Evolutionary conservation across 768 basidiomycete species (phyloP).

Genomic region (Dioszegia hungarica): DNA sequence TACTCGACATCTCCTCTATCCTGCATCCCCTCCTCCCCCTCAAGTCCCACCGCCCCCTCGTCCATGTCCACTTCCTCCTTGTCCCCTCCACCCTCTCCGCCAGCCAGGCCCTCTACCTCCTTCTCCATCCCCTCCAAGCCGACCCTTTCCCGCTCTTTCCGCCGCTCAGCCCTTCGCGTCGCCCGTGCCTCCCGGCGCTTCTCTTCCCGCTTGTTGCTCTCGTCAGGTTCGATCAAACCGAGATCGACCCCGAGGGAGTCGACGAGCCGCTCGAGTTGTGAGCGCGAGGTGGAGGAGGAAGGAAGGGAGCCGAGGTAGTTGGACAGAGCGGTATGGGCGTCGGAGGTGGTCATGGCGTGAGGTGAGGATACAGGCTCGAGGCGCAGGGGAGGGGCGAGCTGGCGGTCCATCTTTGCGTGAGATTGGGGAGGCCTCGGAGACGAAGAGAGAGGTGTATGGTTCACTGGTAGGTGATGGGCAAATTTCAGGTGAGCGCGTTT

Average conservation of each 20-base stretch:
- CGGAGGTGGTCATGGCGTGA: conserved; percentile 8
- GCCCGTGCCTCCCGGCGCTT: conserved; percentile 10
- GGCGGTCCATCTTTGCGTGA: conserved; percentile 45
- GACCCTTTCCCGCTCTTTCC: conserved; percentile 11
- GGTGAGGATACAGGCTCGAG: conserved; percentile 23
- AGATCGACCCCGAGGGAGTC: conserved; percentile 42
- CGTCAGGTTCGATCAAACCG: conserved; percentile 22
- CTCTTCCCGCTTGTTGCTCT: conserved; percentile 15
- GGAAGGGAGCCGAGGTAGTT: conserved; percentile 20
- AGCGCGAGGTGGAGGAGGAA: conserved; percentile 21
- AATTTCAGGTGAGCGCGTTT: too few relatives aligned
- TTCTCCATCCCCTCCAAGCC: conserved; percentile 22
- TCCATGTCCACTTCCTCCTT: conserved; percentile 22
- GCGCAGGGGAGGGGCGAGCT: conserved; percentile 31
- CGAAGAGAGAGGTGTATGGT: too few relatives aligned
- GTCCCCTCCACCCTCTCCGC: neutral
- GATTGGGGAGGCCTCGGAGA: neutral
- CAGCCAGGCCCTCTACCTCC: conserved; percentile 16
- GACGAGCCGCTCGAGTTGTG: conserved; percentile 38
- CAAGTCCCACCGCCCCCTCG: conserved; percentile 27
- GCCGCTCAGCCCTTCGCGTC: conserved; percentile 9
- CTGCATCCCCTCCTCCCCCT: conserved; percentile 29
- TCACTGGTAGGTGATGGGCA: too few relatives aligned
- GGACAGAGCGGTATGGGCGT: conserved; percentile 22
- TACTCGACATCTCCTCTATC: conserved; percentile 43